Conservation (phyloP, 1,139 yeast species). For the Zhuliangozyma blackwelliae region DNA sequence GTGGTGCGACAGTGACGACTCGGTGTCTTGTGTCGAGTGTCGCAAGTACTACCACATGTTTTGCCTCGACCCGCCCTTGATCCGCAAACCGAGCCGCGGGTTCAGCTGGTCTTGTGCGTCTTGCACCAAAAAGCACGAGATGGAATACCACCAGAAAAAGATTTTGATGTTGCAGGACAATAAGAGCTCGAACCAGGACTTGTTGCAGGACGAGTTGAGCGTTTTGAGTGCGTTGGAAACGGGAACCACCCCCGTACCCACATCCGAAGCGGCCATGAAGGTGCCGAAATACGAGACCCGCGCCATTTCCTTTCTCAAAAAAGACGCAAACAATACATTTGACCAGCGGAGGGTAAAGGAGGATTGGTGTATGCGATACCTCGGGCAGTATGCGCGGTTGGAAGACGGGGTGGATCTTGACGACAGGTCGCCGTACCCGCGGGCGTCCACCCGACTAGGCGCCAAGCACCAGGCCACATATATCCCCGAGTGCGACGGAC, state of each 20-base stretch:
- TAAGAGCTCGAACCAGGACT: conserved; percentile 37
- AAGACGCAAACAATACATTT: conserved; percentile 39
- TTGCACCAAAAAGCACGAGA: conserved; percentile 51
- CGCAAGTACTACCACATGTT: conserved; percentile 67
- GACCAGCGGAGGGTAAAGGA: conserved; percentile 49
- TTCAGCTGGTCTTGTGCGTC: conserved; percentile 91
- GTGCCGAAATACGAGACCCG: conserved; percentile 56
- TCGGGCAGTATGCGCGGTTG: conserved; percentile 71
- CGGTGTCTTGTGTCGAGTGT: conserved; percentile 84
- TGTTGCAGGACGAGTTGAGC: conserved; percentile 22
- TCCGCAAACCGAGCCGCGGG: conserved; percentile 79
- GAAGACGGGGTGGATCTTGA: conserved; percentile 79
- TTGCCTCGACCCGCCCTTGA: conserved; percentile 82
- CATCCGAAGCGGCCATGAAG: conserved; percentile 13
- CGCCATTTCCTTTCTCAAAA: conserved; percentile 50
- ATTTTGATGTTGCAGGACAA: conserved; percentile 43
- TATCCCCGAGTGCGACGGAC: conserved; percentile 59
- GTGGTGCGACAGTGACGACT: conserved; percentile 72
- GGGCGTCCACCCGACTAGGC: conserved; percentile 78
- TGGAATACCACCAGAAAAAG: conserved; percentile 25
- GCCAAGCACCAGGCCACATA: conserved; percentile 67
- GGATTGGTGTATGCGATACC: conserved; percentile 79
- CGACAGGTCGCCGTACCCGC: conserved; percentile 72
- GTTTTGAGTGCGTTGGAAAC: conserved; percentile 16
- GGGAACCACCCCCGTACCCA: conserved; percentile 1